These are phyloP conservation scores for Aspergillus udagawae DNA, from an alignment of 2,329 filamentous ascomycete species.

Conservation along the genomic window DNA sequence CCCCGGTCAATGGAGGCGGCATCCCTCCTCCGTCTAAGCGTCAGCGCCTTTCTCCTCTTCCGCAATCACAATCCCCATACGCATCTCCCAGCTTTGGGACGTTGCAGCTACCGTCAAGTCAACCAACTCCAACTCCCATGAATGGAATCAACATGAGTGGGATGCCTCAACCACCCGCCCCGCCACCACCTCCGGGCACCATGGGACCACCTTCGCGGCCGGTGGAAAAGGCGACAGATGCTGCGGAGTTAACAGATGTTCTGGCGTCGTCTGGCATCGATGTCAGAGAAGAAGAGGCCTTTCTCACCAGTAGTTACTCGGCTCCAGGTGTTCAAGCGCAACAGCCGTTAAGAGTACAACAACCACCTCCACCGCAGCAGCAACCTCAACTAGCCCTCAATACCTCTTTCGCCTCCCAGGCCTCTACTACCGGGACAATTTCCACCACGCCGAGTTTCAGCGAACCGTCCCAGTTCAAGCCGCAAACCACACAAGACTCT, in stretches of 20 bases:
- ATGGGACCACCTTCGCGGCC: slow-evolving; percentile 64
- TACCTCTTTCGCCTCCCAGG: slow-evolving; percentile 37
- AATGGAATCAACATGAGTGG: slow-evolving; percentile 48
- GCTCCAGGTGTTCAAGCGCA: slow-evolving; percentile 38
- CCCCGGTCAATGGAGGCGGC: slow-evolving; percentile 43
- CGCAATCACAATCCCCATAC: slow-evolving; percentile 60
- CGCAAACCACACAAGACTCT: slow-evolving; percentile 52
- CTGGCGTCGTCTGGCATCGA: slow-evolving; percentile 82
- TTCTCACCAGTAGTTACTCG: slow-evolving; percentile 58
- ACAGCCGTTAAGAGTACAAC: slow-evolving; percentile 34
- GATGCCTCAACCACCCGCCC: slow-evolving; percentile 45
- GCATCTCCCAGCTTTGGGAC: slow-evolving; percentile 55
- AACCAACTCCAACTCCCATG: slow-evolving; percentile 23
- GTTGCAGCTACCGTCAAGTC: slow-evolving; percentile 43
- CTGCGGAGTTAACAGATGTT: slow-evolving; percentile 75
- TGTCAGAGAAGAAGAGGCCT: slow-evolving; percentile 80
- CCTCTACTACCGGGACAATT: slow-evolving; percentile 39
- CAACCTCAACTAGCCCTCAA: slow-evolving; percentile 38
- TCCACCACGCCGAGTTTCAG: slow-evolving; percentile 48
- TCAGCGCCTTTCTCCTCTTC: slow-evolving; percentile 65
- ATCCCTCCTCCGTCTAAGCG: slow-evolving; percentile 70
- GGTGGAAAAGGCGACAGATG: slow-evolving; percentile 49
- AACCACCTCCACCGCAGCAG: slow-evolving; percentile 33
- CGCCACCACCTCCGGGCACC: slow-evolving; percentile 41
- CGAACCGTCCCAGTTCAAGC: slow-evolving; percentile 48